A percentile compares a stretch with the other conserved stretches of the same genome.
Evolutionary conservation across 805 yeast genomes (phyloP).

Genomic region (Metschnikowia proteae): DNA sequence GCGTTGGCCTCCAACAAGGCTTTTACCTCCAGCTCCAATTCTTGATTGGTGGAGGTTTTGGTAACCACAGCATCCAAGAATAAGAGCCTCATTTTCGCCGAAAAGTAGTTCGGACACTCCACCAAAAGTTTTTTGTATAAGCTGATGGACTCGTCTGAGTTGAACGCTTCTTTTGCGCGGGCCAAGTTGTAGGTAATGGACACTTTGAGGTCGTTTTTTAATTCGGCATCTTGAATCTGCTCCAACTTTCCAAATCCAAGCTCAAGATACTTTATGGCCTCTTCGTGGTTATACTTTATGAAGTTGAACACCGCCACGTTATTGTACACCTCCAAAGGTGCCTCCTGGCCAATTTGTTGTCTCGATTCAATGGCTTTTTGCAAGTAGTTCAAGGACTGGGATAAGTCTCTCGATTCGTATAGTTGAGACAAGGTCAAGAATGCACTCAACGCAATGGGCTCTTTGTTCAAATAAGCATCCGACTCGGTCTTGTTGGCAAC

Average conservation of each 20-base stretch:
- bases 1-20: slow-evolving; percentile 50
- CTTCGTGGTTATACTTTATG: slow-evolving; percentile 54
- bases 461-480: slow-evolving; percentile 35
- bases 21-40: slow-evolving; percentile 52
- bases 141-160: slow-evolving; percentile 32
- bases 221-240: slow-evolving; percentile 33
- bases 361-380: slow-evolving; percentile 56
- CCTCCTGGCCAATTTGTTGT: slow-evolving; percentile 39
- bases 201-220: slow-evolving; percentile 28
- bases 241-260: slow-evolving; percentile 41
- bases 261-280: slow-evolving; percentile 55
- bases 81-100: slow-evolving; percentile 70
- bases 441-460: slow-evolving; percentile 61
- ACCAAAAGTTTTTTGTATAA: slow-evolving; percentile 56
- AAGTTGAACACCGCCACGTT: slow-evolving; percentile 84
- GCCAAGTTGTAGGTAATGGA: slow-evolving; percentile 64
- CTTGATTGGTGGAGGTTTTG: slow-evolving; percentile 32
- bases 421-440: slow-evolving; percentile 64
- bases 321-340: slow-evolving; percentile 62
- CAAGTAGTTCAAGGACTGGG: slow-evolving; percentile 64
- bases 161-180: slow-evolving; percentile 57
- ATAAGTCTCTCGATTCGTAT: slow-evolving; percentile 61
- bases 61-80: slow-evolving; percentile 54
- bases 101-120: slow-evolving; percentile 63
- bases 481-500: slow-evolving; percentile 23